These are phyloP conservation scores for Candida peoriensis DNA, from an alignment of 805 yeast species.

Conservation along the genomic window DNA sequence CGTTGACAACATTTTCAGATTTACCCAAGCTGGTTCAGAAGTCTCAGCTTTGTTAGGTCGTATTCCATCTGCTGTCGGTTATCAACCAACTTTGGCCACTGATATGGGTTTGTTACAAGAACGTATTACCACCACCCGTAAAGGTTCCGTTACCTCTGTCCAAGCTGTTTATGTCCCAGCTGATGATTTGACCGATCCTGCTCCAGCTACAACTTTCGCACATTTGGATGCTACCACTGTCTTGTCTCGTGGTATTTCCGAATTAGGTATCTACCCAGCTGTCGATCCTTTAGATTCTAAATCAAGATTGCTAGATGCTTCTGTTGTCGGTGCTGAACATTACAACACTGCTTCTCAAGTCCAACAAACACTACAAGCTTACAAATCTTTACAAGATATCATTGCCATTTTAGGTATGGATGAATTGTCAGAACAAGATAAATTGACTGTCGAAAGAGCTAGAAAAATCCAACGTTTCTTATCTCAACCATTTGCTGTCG, in stretches of 20 bases:
- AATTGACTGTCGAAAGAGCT: conserved; percentile 99
- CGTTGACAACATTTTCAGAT: conserved; percentile 99
- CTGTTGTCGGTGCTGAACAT: conserved; percentile 99
- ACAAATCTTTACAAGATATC: conserved; percentile 99
- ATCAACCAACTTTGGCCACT: conserved; percentile 99
- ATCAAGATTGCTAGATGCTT: conserved; percentile 95
- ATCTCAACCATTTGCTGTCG: conserved; percentile 99
- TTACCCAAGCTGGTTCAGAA: conserved; percentile 99
- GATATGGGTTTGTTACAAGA: conserved; percentile 99
- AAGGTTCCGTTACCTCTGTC: conserved; percentile 99
- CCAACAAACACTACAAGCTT: conserved; percentile 98
- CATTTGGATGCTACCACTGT: conserved; percentile 99
- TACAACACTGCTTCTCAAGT: conserved; percentile 91
- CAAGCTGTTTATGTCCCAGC: conserved; percentile 99
- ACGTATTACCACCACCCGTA: conserved; percentile 99
- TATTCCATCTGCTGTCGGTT: conserved; percentile 99
- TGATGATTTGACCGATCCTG: conserved; percentile 99
- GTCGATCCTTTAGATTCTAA: conserved; percentile 99
- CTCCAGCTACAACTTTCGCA: conserved; percentile 99
- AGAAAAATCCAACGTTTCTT: conserved; percentile 99
- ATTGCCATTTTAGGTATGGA: conserved; percentile 99
- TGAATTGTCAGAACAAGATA: conserved; percentile 97
- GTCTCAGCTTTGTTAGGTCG: conserved; percentile 99
- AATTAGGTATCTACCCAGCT: conserved; percentile 99
- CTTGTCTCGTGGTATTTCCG: conserved; percentile 99